Evolutionary conservation across 2,329 filamentous ascomycete species (phyloP).

Genomic region (Septoria linicola): DNA sequence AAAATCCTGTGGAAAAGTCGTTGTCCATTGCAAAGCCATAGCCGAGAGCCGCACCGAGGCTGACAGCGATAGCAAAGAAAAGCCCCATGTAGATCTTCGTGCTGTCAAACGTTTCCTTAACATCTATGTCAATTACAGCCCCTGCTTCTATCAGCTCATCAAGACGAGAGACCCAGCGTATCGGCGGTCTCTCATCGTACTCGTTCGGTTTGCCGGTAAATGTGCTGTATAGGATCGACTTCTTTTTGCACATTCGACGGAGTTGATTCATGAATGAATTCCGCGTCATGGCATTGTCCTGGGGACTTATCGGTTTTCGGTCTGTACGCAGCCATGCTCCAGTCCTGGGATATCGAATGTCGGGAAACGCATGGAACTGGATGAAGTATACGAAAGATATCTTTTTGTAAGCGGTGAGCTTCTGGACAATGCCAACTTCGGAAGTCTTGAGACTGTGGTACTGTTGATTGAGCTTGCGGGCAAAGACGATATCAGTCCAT

Average conservation of each 20-base stretch:
- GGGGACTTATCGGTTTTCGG: constrained; percentile 13
- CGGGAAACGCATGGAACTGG: constrained; percentile 21
- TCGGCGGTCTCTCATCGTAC: background rate
- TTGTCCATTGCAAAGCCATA: constrained; percentile 24
- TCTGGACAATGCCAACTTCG: constrained; percentile 22
- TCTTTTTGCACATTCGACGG: constrained; percentile 7
- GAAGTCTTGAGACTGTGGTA: constrained; percentile 22
- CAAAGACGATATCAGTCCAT: constrained; percentile 22
- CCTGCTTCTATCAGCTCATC: constrained; percentile 19
- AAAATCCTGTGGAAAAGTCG: constrained; percentile 26
- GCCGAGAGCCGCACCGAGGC: constrained; percentile 19
- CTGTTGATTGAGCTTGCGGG: constrained; percentile 11
- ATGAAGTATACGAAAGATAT: constrained; percentile 25
- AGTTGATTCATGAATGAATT: constrained; percentile 23
- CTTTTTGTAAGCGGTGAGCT: constrained; percentile 22
- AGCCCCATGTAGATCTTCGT: constrained; percentile 22
- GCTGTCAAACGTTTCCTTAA: constrained; percentile 25
- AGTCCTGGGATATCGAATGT: background rate
- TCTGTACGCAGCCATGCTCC: constrained; percentile 14
- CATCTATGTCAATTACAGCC: constrained; percentile 23
- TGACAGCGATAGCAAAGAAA: constrained; percentile 19
- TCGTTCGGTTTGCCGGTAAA: constrained; percentile 1
- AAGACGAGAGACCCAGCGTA: constrained; percentile 16
- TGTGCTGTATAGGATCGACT: constrained; percentile 13
- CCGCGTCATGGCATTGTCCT: constrained; percentile 16